Evolutionary conservation across 2,329 filamentous ascomycete species (phyloP).

Genomic region (Thermothelomyces thermophilus): DNA sequence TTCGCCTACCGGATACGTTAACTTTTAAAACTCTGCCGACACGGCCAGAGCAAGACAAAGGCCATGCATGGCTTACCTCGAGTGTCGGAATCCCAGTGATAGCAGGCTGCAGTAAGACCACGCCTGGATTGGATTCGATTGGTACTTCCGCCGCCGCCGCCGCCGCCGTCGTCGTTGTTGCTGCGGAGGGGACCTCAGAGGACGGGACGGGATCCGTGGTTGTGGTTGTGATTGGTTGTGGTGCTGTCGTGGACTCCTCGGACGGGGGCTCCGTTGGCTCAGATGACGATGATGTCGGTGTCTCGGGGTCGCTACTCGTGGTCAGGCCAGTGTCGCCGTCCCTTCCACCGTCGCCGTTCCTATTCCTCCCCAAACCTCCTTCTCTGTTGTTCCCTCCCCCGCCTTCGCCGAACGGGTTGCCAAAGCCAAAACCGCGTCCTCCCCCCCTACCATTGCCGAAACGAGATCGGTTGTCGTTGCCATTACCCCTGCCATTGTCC

Average conservation of each 20-base stretch:
- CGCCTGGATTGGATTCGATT: constrained; percentile 1
- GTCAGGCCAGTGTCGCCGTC: constrained; percentile 1
- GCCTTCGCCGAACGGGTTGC: neutral
- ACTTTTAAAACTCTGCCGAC: neutral
- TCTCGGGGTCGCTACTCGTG: neutral
- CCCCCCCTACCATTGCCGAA: neutral
- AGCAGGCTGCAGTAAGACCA: constrained; percentile 13
- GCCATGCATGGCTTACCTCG: constrained; percentile 16
- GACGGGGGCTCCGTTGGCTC: neutral
- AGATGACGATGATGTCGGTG: neutral
- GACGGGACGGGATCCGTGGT: constrained; percentile 1
- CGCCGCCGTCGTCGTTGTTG: neutral
- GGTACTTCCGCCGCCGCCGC: neutral
- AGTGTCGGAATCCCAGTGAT: constrained; percentile 7
- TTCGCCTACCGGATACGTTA: neutral
- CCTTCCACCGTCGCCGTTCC: constrained; percentile 11
- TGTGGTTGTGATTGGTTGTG: neutral
- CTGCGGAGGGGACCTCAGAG: neutral
- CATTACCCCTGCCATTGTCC: neutral
- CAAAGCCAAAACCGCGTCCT: neutral
- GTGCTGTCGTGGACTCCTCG: neutral
- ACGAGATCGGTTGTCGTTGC: neutral
- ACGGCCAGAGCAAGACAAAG: no score
- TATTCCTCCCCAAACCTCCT: constrained; percentile 4
- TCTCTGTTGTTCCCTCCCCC: neutral